Base-by-base conservation (phyloP, 2,329 filamentous ascomycete species). In the Lecanoromycetidae sp. region DNA sequence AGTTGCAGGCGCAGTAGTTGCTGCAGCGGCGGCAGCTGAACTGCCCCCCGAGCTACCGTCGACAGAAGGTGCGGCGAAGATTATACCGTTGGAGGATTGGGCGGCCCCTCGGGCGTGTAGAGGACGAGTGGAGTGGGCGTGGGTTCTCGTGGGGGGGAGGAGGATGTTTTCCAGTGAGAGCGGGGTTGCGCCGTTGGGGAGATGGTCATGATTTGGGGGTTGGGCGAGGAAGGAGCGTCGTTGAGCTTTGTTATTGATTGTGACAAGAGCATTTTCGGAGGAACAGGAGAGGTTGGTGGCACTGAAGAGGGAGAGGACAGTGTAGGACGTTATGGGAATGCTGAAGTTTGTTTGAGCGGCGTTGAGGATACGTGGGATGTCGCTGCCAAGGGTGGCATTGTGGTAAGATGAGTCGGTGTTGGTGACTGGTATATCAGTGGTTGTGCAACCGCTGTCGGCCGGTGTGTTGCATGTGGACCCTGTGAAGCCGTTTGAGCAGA, bases 401-500 rank as follows among this genome's bases (percentile, higher is more conserved):
- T 64, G 64, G 40, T 63, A 66, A 5, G 55, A 58, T 0, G 57
- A 57, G 34, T 67, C 66, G 22, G 68, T 62, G 15, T 64, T 62
- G 19, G 63, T 54, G 20, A 70, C 59, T 25, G 60, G 62, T 2
- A 68, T 55, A 27, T 60, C 54, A 2, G 69, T 71, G 0, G 72
- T 78, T 5, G 74, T 71, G 57, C 80, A 84, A 38, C 69, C 71
- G 1, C 65, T 66, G 20, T 71, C 66, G 47, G 73, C 72, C 12
- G 68, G 63, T 4, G 63, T 65, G 2, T 65, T 69, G 58, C 81
- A 85, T 13, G 67, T 71, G 1, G 66, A 65, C 19, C 81, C 81
- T 0, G 84, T 88, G 61, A 90, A 96, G 1, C 88, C 87, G 57
- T 91, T 87, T 19, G 82, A 79, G 64, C 90, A 98, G 35, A 95